These are phyloP conservation scores for Syncephalastrum contaminatum DNA, from an alignment of 371 early-diverging fungal genomes.

Conservation along the genomic window DNA sequence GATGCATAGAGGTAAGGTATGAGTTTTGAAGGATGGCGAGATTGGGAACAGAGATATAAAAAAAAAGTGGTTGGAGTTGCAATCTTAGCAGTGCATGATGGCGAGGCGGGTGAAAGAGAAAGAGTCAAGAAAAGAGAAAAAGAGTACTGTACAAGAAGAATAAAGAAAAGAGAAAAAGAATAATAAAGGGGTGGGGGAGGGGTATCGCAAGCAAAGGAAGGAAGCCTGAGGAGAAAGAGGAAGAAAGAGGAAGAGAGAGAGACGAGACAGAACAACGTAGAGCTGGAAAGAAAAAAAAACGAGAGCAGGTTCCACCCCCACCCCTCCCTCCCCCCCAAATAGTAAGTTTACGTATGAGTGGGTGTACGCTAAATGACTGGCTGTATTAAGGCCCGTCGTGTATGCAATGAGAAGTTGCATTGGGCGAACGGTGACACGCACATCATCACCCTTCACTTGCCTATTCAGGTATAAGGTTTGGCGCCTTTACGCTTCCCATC, in stretches of 20 bases:
- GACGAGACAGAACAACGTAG: not conserved
- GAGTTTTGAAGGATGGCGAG: constrained; percentile 7
- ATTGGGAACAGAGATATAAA: not conserved
- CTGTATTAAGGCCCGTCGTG: no score
- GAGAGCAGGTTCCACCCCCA: no score
- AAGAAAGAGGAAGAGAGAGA: constrained; percentile 6
- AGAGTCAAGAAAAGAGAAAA: constrained; percentile 4
- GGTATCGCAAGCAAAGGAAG: not conserved
- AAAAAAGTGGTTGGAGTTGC: not conserved
- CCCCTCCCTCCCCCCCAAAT: no score
- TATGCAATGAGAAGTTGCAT: constrained; percentile 1
- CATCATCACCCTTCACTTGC: constrained; percentile 4
- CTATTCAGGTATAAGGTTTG: not conserved
- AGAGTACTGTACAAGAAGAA: constrained; percentile 8
- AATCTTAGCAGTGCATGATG: constrained; percentile 13
- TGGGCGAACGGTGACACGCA: not conserved
- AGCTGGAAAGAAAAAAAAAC: no score
- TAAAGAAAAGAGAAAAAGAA: constrained; percentile 6
- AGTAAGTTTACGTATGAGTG: no score
- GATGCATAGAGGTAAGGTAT: not conserved
- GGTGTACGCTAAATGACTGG: no score
- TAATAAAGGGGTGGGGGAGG: constrained; percentile 1
- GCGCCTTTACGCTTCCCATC: no score
- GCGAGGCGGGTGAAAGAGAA: constrained; percentile 2
- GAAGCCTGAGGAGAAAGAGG: constrained; percentile 6